A percentile compares a stretch with the other conserved stretches of the same genome.
Evolutionary conservation across 1,139 yeast genomes (phyloP).

Genomic region (Scheffersomyces lignicola): DNA sequence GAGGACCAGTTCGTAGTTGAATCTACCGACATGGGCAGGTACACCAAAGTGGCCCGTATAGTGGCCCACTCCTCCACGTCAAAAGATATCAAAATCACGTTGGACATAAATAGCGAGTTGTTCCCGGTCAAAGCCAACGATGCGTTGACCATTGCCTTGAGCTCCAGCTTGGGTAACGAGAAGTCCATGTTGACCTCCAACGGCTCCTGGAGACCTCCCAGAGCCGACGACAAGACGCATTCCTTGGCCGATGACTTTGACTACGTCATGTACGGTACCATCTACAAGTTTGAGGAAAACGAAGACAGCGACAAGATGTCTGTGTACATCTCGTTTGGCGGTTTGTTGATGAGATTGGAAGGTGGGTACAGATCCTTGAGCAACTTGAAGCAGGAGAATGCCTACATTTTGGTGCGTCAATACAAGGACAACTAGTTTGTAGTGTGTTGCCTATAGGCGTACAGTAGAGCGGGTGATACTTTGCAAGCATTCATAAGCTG

Average conservation of each 20-base stretch:
- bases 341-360: constrained; percentile 88
- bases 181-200: constrained; percentile 55
- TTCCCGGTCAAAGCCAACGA: constrained; percentile 82
- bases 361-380: constrained; percentile 92
- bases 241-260: constrained; percentile 95
- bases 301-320: constrained; percentile 71
- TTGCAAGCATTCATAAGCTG: too few relatives aligned
- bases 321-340: constrained; percentile 95
- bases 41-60: constrained; percentile 89
- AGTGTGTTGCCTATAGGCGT: too few relatives aligned
- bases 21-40: constrained; percentile 84
- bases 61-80: constrained; percentile 86
- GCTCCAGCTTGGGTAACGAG: constrained; percentile 71
- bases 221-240: constrained; percentile 60
- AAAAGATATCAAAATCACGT: constrained; percentile 77
- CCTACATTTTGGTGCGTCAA: constrained; percentile 86
- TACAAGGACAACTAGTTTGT: constrained; percentile 39
- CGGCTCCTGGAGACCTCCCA: constrained; percentile 92
- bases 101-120: constrained; percentile 90
- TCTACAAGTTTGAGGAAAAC: constrained; percentile 93
- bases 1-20: constrained; percentile 91
- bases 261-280: constrained; percentile 98
- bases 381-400: constrained; percentile 88
- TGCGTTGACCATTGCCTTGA: constrained; percentile 84
- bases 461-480: too few relatives aligned